Evolutionary conservation across 208 protist genomes (phyloP).

Genomic region (Acanthamoeba culbertsoni): DNA sequence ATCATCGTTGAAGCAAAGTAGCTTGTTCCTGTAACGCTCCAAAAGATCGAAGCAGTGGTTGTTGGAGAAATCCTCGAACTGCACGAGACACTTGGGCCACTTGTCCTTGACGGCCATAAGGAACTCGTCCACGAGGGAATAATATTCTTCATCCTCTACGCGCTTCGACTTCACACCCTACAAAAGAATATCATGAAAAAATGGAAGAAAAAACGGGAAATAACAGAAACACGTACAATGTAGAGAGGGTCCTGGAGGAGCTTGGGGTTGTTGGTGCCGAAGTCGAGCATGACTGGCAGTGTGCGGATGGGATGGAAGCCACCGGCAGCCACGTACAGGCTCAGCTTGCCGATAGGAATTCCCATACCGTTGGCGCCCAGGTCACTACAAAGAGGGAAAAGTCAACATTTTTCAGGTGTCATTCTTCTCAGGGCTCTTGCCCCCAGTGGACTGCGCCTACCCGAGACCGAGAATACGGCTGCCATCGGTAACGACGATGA

Average conservation of each 20-base stretch:
- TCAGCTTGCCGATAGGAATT: constrained; percentile 92
- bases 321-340: constrained; percentile 90
- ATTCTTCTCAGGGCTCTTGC: background rate
- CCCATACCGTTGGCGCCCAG: constrained; percentile 93
- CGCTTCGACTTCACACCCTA: background rate
- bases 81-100: constrained; percentile 84
- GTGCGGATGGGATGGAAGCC: constrained; percentile 87
- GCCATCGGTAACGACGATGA: constrained; percentile 96
- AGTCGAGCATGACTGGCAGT: constrained; percentile 91
- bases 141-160: constrained; percentile 81
- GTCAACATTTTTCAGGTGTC: too few relatives aligned
- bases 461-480: constrained; percentile 94
- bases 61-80: constrained; percentile 97
- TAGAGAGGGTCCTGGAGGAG: constrained; percentile 87
- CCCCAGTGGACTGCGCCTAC: background rate
- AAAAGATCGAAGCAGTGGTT: constrained; percentile 93
- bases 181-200: background rate
- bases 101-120: constrained; percentile 84
- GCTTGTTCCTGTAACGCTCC: constrained; percentile 85
- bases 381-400: constrained; percentile 68
- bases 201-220: background rate
- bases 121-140: constrained; percentile 92
- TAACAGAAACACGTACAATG: constrained; percentile 80
- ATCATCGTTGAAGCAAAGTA: constrained; percentile 97
- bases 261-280: constrained; percentile 90